Base-by-base conservation (phyloP, 352 stramenopile species). In the Halophytophthora polymorphica region DNA sequence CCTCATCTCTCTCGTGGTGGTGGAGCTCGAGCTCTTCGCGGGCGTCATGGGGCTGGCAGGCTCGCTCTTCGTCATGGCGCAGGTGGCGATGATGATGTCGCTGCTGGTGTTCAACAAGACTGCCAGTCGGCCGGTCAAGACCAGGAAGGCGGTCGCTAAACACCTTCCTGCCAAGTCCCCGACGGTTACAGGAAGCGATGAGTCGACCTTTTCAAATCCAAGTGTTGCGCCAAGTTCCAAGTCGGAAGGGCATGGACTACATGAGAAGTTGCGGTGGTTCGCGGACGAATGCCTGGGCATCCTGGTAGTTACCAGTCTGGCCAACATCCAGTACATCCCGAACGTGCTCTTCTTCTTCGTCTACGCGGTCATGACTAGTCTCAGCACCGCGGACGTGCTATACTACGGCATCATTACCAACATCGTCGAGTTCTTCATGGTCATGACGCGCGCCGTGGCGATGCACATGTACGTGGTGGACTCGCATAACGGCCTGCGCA, bases 1-100 rank as follows among this genome's bases (percentile, higher is more conserved):
- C 65, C 35, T 94, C 47, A 53, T 90, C 51, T 94, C 84, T 36
- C 64, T 91, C 25, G 65, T 90, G 15, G 67, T 89, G 12, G 68
- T 94, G 34, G 82, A 93, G 52, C 43, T 94, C 34, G 79, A 94
- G 53, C 51, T 90, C 22, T 89, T 94, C 40, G 73, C 93, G 0
- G 84, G 84, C 31, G 71, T 76, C 10, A 87, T 91, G 71, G 73
- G 66, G 7, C 56, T 84, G 14, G 83, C 77, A 1, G 81, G 75
- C 0, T 69, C 63, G 22, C 53, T 90, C 18, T 87, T 87, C 36
- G 58, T 89, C 11, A 51, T 86, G 31, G 75, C 83, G 6, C 67
- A 94, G 49, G 64, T 94, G 29, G 60, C 83, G 29, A 94, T 92
- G 81, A 88, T 94, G 67, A 73, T 89, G 53, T 92, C 81, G 4